Conservation (phyloP, 164 flowering plant genomes). For the Berberis thunbergii region DNA sequence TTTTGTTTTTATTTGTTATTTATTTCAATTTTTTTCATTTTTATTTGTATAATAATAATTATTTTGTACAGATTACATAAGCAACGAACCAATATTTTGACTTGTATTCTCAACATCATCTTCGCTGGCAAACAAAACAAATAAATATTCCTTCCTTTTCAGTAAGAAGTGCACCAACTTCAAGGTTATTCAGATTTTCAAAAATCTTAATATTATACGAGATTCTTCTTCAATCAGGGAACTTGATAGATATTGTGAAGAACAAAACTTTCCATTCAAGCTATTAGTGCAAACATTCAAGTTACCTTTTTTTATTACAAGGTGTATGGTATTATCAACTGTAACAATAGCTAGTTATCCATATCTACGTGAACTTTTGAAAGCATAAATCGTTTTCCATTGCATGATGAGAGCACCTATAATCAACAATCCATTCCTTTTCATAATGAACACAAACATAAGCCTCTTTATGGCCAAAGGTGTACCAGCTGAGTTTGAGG, state of each 20-base stretch:
- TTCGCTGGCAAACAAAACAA: background rate
- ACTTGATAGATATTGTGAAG: no score
- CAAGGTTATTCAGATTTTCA: background rate
- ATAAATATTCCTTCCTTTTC: slow-evolving; percentile 3
- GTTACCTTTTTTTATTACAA: background rate
- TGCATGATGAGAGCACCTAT: slow-evolving; percentile 6
- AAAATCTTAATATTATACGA: background rate
- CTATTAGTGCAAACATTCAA: background rate
- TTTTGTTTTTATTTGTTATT: no score
- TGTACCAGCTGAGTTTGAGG: no score
- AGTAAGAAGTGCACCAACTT: background rate
- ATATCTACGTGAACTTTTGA: background rate
- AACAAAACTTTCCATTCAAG: no score
- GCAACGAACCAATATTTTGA: background rate
- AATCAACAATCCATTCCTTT: slow-evolving; percentile 7
- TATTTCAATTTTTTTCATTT: no score
- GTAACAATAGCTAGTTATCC: background rate
- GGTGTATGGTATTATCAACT: background rate
- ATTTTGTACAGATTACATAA: no score
- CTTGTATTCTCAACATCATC: background rate
- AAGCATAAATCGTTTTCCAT: slow-evolving; percentile 1
- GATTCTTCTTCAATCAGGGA: no score
- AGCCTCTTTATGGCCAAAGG: background rate
- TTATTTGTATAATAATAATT: no score
- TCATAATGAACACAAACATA: slow-evolving; percentile 5